Conservation (phyloP, 176 grass and related monocot genomes). For the Saccharum officinarum region DNA sequence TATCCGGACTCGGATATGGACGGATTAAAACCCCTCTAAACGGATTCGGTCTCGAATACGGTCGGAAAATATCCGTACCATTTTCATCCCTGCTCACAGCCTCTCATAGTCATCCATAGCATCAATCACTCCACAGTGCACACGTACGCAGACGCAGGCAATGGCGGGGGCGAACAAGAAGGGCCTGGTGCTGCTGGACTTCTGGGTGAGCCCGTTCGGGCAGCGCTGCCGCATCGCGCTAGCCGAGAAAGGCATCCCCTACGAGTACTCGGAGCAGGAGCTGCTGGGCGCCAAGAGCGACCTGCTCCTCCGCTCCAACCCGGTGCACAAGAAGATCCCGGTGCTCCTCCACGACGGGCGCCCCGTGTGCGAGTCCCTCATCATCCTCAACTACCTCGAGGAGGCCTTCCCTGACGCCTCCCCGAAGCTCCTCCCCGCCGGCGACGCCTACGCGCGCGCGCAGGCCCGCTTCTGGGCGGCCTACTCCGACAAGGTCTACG, state of each 20-base stretch:
- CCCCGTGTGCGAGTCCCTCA: constrained; percentile 50
- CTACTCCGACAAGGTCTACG: constrained; percentile 13
- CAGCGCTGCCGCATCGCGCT: constrained; percentile 59
- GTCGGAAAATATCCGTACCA: too few relatives aligned
- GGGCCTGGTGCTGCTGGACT: constrained; percentile 37
- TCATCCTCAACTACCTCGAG: constrained; percentile 65
- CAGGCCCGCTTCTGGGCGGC: constrained; percentile 1
- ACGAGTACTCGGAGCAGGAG: constrained; percentile 51
- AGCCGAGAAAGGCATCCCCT: constrained; percentile 47
- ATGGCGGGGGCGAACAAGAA: neutral
- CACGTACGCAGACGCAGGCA: too few relatives aligned
- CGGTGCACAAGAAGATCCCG: constrained; percentile 73
- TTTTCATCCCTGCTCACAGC: too few relatives aligned
- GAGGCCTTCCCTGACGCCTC: constrained; percentile 30
- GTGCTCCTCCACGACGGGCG: constrained; percentile 57
- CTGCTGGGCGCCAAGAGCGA: constrained; percentile 50
- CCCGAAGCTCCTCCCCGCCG: neutral
- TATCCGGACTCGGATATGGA: too few relatives aligned
- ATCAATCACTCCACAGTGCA: too few relatives aligned
- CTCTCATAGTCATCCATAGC: too few relatives aligned
- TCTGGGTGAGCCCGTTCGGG: constrained; percentile 65
- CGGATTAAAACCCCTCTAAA: too few relatives aligned
- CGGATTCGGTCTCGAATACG: too few relatives aligned
- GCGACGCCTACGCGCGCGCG: neutral
- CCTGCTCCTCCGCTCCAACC: constrained; percentile 67